phyloP scores from a whole-genome alignment of 768 basidiomycete species.

The Trametes meyenii region DNA sequence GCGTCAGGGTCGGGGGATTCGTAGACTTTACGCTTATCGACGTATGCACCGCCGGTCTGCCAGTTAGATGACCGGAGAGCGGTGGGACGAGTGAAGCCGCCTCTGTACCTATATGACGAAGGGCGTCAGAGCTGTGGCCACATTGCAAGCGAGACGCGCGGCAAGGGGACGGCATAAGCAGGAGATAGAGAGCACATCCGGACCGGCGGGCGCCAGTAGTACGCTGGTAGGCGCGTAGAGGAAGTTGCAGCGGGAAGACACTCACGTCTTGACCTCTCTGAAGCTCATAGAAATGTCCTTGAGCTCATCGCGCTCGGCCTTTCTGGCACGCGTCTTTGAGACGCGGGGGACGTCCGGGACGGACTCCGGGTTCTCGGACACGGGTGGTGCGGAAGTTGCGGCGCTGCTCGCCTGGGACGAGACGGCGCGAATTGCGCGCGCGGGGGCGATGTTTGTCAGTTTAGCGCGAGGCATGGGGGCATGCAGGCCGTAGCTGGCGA shows the following conservation, averaged over 20 bases:
- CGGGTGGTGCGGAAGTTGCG: neutral
- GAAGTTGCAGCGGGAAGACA: neutral
- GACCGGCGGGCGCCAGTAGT: neutral
- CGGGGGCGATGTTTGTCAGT: neutral
- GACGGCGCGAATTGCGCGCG: neutral
- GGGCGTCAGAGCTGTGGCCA: neutral
- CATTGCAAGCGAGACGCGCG: neutral
- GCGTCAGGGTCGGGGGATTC: constrained; percentile 37
- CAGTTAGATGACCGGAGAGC: constrained; percentile 41
- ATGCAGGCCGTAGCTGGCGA: neutral
- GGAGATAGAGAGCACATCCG: neutral
- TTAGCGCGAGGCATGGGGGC: constrained; percentile 13
- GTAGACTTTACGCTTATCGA: constrained; percentile 30
- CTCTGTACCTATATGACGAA: constrained; percentile 36
- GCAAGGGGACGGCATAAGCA: too few species aligned
- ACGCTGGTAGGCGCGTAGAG: neutral
- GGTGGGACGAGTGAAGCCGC: constrained; percentile 43
- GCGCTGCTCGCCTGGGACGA: neutral
- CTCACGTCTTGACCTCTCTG: constrained; percentile 42
- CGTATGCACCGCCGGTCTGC: constrained; percentile 40
- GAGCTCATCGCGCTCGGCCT: constrained; percentile 48
- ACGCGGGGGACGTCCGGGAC: neutral
- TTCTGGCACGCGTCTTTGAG: constrained; percentile 11
- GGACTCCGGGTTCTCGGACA: neutral
- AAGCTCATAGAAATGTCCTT: constrained; percentile 40